A percentile compares a stretch with the other conserved stretches of the same genome.
These are phyloP conservation scores for Pleurotus tuber-regium DNA, from an alignment of 768 basidiomycete genomes.

Conservation along the genomic window DNA sequence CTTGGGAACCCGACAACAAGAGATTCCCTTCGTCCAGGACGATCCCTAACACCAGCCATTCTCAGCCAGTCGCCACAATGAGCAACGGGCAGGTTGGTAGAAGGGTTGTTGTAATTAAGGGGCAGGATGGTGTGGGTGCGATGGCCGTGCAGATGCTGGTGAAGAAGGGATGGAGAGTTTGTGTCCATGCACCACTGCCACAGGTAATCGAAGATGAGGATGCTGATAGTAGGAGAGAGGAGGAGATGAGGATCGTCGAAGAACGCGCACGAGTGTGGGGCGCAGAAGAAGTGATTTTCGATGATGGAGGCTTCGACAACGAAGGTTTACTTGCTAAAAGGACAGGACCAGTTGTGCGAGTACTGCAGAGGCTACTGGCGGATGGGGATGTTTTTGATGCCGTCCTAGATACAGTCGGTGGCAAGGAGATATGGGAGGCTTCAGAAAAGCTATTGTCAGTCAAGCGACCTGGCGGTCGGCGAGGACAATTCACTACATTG, in stretches of 20 bases:
- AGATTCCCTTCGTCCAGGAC: conserved; percentile 15
- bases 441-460: conserved; percentile 53
- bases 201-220: conserved; percentile 23
- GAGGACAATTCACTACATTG: conserved; percentile 73
- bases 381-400: conserved; percentile 72
- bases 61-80: not conserved
- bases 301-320: conserved; percentile 39
- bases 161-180: conserved; percentile 67
- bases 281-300: conserved; percentile 76
- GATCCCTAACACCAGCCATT: not conserved
- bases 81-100: conserved; percentile 14
- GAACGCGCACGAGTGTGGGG: conserved; percentile 64
- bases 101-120: conserved; percentile 60
- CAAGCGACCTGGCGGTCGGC: conserved; percentile 16
- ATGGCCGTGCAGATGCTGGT: conserved; percentile 78
- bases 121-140: conserved; percentile 74
- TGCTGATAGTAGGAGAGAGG: conserved; percentile 18
- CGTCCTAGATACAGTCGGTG: conserved; percentile 81
- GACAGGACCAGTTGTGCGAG: conserved; percentile 44
- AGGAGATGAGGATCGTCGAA: conserved; percentile 45
- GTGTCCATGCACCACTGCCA: conserved; percentile 56
- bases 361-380: conserved; percentile 47
- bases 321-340: conserved; percentile 32
- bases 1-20: conserved; percentile 11
- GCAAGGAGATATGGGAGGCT: conserved; percentile 76